These are phyloP conservation scores for Pythium dissimile DNA, from an alignment of 352 stramenopile species.

Conservation along the genomic window DNA sequence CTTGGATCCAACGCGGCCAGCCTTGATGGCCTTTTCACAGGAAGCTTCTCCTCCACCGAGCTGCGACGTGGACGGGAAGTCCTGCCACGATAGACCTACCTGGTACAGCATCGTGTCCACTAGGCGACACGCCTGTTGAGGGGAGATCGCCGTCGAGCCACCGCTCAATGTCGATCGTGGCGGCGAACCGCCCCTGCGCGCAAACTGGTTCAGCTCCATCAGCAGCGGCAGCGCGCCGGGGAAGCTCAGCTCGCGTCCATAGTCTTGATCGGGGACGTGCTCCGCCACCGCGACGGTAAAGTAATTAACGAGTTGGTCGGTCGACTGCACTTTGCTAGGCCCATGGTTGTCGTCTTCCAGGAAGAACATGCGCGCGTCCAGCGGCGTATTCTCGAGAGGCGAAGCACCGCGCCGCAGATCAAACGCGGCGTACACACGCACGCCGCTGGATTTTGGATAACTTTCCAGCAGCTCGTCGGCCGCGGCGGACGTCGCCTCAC, in stretches of 20 bases:
- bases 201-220: conserved; percentile 48
- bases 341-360: conserved; percentile 19
- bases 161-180: neutral
- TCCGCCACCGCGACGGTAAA: conserved; percentile 22
- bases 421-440: conserved; percentile 42
- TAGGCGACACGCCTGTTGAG: conserved; percentile 24
- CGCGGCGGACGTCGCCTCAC: neutral
- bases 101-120: conserved; percentile 48
- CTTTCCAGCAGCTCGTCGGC: conserved; percentile 35
- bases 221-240: conserved; percentile 54
- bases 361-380: conserved; percentile 15
- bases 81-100: conserved; percentile 37
- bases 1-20: conserved; percentile 27
- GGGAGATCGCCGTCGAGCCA: neutral
- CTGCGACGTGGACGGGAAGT: conserved; percentile 35
- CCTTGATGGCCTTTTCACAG: conserved; percentile 22
- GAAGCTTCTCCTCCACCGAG: conserved; percentile 25
- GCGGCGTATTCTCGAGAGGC: conserved; percentile 1
- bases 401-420: conserved; percentile 40
- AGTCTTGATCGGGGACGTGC: neutral
- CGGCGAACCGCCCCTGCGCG: conserved; percentile 18
- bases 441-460: conserved; percentile 33
- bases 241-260: conserved; percentile 24
- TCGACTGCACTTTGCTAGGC: neutral
- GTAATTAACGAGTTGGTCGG: conserved; percentile 41